These are phyloP conservation scores for Globisporangium spiculum DNA, from an alignment of 352 stramenopile genomes.

Conservation along the genomic window DNA sequence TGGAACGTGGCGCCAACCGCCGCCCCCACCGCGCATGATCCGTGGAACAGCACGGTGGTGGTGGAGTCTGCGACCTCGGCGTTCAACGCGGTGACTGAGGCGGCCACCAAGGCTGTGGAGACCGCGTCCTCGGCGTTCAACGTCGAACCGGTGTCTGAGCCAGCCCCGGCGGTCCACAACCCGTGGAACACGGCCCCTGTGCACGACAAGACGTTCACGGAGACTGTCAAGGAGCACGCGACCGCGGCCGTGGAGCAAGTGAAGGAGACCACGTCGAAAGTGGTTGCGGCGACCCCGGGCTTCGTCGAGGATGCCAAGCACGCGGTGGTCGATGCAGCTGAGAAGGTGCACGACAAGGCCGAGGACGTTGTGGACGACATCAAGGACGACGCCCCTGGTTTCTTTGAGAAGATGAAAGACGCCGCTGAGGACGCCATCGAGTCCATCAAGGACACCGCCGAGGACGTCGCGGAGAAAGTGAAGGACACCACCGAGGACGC, in stretches of 20 bases:
- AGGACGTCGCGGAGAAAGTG: conserved; percentile 15
- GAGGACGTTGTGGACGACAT: conserved; percentile 19
- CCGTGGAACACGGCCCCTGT: conserved; percentile 42
- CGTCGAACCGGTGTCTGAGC: conserved; percentile 10
- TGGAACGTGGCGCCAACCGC: conserved; percentile 48
- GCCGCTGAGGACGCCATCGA: conserved; percentile 14
- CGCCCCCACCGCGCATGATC: conserved; percentile 23
- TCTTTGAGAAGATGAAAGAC: conserved; percentile 14
- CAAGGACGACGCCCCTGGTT: conserved; percentile 14
- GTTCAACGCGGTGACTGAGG: conserved; percentile 19
- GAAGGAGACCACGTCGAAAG: conserved; percentile 15
- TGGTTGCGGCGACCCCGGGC: conserved; percentile 19
- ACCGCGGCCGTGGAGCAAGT: conserved; percentile 12
- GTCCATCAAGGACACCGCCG: conserved; percentile 15
- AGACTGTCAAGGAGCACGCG: conserved; percentile 19
- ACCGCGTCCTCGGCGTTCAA: conserved; percentile 34
- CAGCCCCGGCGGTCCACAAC: conserved; percentile 9
- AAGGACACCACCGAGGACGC: conserved; percentile 16
- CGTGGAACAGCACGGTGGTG: conserved; percentile 52
- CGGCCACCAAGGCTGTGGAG: conserved; percentile 17
- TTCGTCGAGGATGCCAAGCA: conserved; percentile 20
- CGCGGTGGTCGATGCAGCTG: conserved; percentile 15
- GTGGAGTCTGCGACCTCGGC: conserved; percentile 6
- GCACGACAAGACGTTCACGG: conserved; percentile 24
- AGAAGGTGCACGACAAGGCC: conserved; percentile 20